A percentile compares a stretch with the other conserved stretches of the same genome.
These are phyloP conservation scores for Moniliella sp. DNA, from an alignment of 1,284 basidiomycete genomes.

Conservation along the genomic window DNA sequence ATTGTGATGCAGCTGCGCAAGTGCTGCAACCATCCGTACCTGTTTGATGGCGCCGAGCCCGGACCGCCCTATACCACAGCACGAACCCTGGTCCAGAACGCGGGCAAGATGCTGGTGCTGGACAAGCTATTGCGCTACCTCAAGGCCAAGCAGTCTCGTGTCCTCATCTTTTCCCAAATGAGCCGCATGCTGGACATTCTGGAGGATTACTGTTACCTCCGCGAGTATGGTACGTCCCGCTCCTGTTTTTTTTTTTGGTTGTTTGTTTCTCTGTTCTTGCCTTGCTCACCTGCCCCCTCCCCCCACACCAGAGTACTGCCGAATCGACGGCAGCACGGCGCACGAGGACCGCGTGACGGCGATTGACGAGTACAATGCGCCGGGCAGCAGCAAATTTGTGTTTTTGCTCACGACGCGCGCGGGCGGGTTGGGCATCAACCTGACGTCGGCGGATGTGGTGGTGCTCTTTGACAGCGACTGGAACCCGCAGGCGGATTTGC, in stretches of 20 bases:
- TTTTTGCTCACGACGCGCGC: conserved; percentile 81
- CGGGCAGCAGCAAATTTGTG: conserved; percentile 77
- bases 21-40: conserved; percentile 75
- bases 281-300: background rate
- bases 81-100: conserved; percentile 64
- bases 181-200: conserved; percentile 87
- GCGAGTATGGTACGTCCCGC: no score
- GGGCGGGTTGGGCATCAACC: conserved; percentile 64
- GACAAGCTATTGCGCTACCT: conserved; percentile 66
- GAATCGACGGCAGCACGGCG: conserved; percentile 66
- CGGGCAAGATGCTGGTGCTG: conserved; percentile 89
- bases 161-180: conserved; percentile 61
- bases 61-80: conserved; percentile 46
- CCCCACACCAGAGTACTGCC: conserved; percentile 58
- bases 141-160: conserved; percentile 64
- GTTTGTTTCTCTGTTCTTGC: background rate
- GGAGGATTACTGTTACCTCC: conserved; percentile 47
- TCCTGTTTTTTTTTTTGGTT: no score
- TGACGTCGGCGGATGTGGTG: conserved; percentile 59
- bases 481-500: conserved; percentile 95
- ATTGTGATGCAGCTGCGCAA: conserved; percentile 58
- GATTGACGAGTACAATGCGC: conserved; percentile 54
- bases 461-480: conserved; percentile 67
- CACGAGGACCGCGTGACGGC: conserved; percentile 58
- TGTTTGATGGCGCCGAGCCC: conserved; percentile 56